Percentiles rank a stretch among this genome's conserved stretches.
These are phyloP conservation scores for Talaromyces sp. DNA, from an alignment of 2,329 filamentous ascomycete genomes.

Conservation along the genomic window DNA sequence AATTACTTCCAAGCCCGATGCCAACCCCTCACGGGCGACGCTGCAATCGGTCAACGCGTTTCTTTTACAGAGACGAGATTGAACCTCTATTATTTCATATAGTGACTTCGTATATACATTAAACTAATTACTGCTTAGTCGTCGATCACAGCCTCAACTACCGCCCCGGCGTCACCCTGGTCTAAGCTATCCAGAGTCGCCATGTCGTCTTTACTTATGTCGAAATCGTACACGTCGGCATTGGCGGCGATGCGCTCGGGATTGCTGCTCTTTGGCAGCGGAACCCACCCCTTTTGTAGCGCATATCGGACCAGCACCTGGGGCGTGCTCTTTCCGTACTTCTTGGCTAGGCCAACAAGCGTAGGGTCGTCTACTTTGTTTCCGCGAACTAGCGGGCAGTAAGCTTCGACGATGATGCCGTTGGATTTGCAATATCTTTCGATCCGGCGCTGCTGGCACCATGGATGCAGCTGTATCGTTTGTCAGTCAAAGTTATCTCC, in stretches of 20 bases:
- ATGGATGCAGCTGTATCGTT: conserved; percentile 61
- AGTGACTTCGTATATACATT: conserved; percentile 6
- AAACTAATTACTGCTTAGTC: conserved; percentile 20
- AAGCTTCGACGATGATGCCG: conserved; percentile 51
- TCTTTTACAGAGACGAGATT: conserved; percentile 56
- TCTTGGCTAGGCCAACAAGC: conserved; percentile 61
- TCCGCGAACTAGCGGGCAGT: conserved; percentile 57
- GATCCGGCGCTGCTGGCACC: conserved; percentile 61
- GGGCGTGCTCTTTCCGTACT: conserved; percentile 68
- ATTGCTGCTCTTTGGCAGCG: conserved; percentile 70
- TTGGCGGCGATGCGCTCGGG: conserved; percentile 64
- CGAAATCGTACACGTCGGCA: conserved; percentile 58
- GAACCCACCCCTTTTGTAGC: conserved; percentile 71
- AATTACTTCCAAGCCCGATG: conserved; percentile 70
- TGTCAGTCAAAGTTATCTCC: conserved; percentile 17
- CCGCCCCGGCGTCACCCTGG: conserved; percentile 44
- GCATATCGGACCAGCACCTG: conserved; percentile 79
- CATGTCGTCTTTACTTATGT: conserved; percentile 56
- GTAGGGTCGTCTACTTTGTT: conserved; percentile 66
- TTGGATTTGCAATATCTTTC: conserved; percentile 52
- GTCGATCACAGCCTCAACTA: conserved; percentile 45
- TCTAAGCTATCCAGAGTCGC: conserved; percentile 48
- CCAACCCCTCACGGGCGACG: conserved; percentile 78
- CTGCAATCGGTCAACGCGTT: conserved; percentile 90
- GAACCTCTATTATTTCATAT: neutral